phyloP scores from a whole-genome alignment of 441 rosid species.

The Gossypium schwendimanii region DNA sequence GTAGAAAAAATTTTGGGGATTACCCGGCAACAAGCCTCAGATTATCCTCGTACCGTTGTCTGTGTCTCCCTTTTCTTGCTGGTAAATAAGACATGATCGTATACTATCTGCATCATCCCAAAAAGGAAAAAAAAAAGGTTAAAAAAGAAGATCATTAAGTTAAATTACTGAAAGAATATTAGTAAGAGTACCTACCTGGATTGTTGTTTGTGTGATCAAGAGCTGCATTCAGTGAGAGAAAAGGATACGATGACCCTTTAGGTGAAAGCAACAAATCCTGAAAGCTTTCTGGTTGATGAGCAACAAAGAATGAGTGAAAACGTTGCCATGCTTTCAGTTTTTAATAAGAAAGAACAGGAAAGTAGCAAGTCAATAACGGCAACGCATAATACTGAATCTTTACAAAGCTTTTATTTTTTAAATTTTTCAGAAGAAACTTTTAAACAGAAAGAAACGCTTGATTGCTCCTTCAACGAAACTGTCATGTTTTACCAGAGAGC shows the following conservation, averaged over 20 bases:
- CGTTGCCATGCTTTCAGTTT: not conserved
- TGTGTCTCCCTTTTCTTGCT: constrained; percentile 51
- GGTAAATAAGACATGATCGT: constrained; percentile 28
- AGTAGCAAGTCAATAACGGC: constrained; percentile 26
- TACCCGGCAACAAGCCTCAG: constrained; percentile 66
- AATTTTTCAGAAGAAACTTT: not conserved
- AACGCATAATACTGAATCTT: not conserved
- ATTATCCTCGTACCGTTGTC: constrained; percentile 48
- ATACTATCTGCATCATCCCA: not conserved
- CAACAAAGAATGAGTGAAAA: not conserved
- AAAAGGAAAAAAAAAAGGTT: not conserved
- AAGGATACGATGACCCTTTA: not conserved
- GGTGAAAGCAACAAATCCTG: not conserved
- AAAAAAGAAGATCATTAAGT: not conserved
- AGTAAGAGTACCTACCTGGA: not conserved
- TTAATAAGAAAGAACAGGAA: not conserved
- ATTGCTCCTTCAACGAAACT: constrained; percentile 14
- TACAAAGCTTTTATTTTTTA: not conserved
- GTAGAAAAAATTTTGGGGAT: not conserved
- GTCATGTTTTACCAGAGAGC: not conserved
- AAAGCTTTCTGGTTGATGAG: too few species aligned
- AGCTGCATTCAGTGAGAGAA: not conserved
- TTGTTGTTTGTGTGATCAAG: not conserved
- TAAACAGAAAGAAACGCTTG: not conserved
- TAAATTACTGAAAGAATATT: not conserved